A percentile compares a stretch with the other conserved stretches of the same genome.
Evolutionary conservation across 164 flowering plant species (phyloP).

Genomic region (Chloranthus sessilifolius): DNA sequence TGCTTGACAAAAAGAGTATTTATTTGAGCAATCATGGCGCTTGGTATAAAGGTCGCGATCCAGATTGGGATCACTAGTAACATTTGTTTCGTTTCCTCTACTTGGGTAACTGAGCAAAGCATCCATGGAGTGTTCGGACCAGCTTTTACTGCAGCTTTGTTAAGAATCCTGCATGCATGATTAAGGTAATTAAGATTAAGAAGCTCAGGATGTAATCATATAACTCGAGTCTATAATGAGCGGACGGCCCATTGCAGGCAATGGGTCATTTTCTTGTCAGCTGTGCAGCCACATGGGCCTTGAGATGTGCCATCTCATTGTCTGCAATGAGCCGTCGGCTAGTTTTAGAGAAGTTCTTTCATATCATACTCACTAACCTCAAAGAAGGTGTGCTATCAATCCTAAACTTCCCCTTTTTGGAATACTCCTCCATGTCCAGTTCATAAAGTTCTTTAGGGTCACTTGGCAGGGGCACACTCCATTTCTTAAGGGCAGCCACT

Average conservation of each 20-base stretch:
- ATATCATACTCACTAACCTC: too few relatives aligned
- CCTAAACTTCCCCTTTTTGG: constrained; percentile 15
- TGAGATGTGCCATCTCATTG: too few relatives aligned
- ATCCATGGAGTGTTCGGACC: constrained; percentile 12
- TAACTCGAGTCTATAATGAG: too few relatives aligned
- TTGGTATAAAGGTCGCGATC: constrained; percentile 44
- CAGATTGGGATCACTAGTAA: constrained; percentile 52
- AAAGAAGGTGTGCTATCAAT: constrained; percentile 18
- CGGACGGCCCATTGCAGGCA: too few relatives aligned
- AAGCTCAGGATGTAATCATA: too few relatives aligned
- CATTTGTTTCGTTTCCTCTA: constrained; percentile 55
- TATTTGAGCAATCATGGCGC: constrained; percentile 41
- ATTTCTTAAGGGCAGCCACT: constrained; percentile 19
- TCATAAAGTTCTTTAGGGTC: constrained; percentile 30
- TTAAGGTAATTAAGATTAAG: too few relatives aligned
- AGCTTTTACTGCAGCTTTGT: constrained; percentile 16
- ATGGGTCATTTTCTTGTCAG: too few relatives aligned
- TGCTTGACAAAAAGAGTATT: constrained; percentile 67
- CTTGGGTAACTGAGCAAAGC: constrained; percentile 46
- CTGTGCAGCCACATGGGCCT: too few relatives aligned
- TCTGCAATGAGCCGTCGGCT: too few relatives aligned
- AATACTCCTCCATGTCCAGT: constrained; percentile 17
- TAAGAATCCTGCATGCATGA: constrained; percentile 12
- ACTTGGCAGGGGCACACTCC: constrained; percentile 18
- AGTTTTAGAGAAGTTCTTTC: too few relatives aligned